A percentile compares a stretch with the other conserved stretches of the same genome.
phyloP scores from a whole-genome alignment of 495 filamentous ascomycete genomes.

The Oleoguttula mirabilis region DNA sequence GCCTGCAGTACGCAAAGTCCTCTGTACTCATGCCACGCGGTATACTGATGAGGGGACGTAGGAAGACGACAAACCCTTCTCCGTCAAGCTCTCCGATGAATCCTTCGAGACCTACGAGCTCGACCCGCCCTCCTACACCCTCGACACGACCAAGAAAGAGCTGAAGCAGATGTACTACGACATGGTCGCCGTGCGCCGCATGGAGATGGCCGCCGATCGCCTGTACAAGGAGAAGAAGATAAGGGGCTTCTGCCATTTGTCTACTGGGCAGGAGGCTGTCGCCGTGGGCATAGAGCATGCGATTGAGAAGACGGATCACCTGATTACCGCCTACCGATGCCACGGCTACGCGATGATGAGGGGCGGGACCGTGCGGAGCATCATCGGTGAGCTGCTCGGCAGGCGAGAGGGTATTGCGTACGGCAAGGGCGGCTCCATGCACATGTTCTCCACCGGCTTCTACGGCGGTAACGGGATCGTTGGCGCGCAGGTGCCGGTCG shows the following conservation, averaged over 20 bases:
- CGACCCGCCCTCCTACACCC: conserved; percentile 82
- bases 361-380: conserved; percentile 77
- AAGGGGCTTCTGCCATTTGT: conserved; percentile 97
- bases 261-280: conserved; percentile 94
- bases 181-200: conserved; percentile 88
- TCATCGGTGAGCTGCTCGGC: conserved; percentile 93
- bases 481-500: conserved; percentile 95
- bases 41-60: conserved; percentile 27
- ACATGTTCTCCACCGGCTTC: conserved; percentile 98
- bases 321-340: conserved; percentile 97
- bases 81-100: conserved; percentile 85
- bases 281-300: conserved; percentile 95
- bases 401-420: conserved; percentile 92
- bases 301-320: conserved; percentile 75
- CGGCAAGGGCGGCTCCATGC: conserved; percentile 98
- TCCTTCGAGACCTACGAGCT: conserved; percentile 99
- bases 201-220: conserved; percentile 98
- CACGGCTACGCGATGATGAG: conserved; percentile 98
- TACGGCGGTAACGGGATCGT: conserved; percentile 98
- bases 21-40: neutral
- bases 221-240: conserved; percentile 99
- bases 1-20: conserved; percentile 43
- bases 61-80: conserved; percentile 92
- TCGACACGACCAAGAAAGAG: conserved; percentile 90
- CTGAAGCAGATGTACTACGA: conserved; percentile 97